phyloP scores from a whole-genome alignment of 345 rosid species.

The Jatropha curcas region DNA sequence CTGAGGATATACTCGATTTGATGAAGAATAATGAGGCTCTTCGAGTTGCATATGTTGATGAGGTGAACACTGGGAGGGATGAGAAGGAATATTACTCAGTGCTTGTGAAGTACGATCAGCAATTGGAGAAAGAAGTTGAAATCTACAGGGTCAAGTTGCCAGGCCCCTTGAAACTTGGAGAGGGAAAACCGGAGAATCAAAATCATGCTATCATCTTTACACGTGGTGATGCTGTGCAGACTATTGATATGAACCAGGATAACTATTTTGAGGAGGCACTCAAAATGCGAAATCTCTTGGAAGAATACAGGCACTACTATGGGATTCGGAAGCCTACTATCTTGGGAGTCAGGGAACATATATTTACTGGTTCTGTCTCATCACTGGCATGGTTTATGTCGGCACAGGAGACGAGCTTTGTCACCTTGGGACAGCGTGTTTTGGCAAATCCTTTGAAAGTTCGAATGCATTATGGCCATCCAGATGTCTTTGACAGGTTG shows the following conservation, averaged over 20 bases:
- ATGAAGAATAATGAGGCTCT: constrained; percentile 92
- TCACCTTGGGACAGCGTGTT: constrained; percentile 95
- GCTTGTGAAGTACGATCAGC: constrained; percentile 87
- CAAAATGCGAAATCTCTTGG: constrained; percentile 92
- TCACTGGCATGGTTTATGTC: constrained; percentile 49
- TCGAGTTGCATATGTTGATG: constrained; percentile 95
- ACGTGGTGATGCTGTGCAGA: constrained; percentile 95
- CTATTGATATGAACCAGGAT: constrained; percentile 99
- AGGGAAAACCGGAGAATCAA: constrained; percentile 99
- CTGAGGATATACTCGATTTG: constrained; percentile 77
- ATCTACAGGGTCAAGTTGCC: constrained; percentile 92
- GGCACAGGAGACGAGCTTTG: constrained; percentile 40
- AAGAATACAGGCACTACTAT: constrained; percentile 68
- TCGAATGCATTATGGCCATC: constrained; percentile 98
- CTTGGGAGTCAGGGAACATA: constrained; percentile 93
- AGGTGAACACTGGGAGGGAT: constrained; percentile 60
- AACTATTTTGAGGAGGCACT: constrained; percentile 98
- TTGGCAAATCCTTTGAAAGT: constrained; percentile 94
- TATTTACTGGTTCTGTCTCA: constrained; percentile 96
- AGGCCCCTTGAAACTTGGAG: constrained; percentile 95
- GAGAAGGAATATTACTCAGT: constrained; percentile 82
- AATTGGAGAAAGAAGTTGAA: constrained; percentile 78
- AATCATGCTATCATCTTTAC: constrained; percentile 96
- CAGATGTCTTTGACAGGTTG: constrained; percentile 95
- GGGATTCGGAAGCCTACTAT: constrained; percentile 83